These are phyloP conservation scores for Micractinium conductrix DNA, from an alignment of 139 green algal species.

Conservation along the genomic window DNA sequence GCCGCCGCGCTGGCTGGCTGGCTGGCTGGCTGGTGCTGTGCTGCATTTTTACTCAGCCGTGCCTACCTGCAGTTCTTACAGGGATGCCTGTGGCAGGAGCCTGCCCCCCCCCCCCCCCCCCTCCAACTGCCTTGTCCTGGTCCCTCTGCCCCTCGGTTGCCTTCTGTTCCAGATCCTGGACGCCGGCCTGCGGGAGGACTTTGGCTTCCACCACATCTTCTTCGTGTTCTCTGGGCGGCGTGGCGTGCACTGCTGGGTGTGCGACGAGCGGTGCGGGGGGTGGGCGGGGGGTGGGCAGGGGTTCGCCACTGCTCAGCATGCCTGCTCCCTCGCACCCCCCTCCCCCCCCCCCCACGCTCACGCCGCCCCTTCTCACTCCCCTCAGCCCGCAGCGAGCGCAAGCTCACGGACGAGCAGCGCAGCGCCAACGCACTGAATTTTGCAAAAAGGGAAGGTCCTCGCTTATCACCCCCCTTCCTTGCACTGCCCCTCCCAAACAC, in stretches of 20 bases:
- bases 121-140: not conserved
- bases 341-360: too few relatives aligned
- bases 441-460: too few relatives aligned
- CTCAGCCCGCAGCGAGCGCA: conserved; percentile 59
- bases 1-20: too few relatives aligned
- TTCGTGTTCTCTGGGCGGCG: conserved; percentile 97
- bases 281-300: conserved; percentile 1
- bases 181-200: conserved; percentile 86
- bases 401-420: conserved; percentile 90
- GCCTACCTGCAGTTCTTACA: too few relatives aligned
- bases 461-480: too few relatives aligned
- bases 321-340: too few relatives aligned
- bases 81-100: too few relatives aligned
- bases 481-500: not conserved
- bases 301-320: too few relatives aligned
- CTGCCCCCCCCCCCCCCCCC: not conserved
- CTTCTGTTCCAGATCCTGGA: conserved; percentile 79
- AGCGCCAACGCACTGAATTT: conserved; percentile 88
- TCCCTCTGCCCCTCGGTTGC: too few relatives aligned
- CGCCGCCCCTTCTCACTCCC: too few relatives aligned
- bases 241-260: conserved; percentile 98
- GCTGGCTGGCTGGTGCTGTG: too few relatives aligned
- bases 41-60: too few relatives aligned
- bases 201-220: conserved; percentile 97
- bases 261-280: conserved; percentile 77